Conservation (phyloP, 78 protist genomes). For the Anaeramoeba ignava region DNA sequence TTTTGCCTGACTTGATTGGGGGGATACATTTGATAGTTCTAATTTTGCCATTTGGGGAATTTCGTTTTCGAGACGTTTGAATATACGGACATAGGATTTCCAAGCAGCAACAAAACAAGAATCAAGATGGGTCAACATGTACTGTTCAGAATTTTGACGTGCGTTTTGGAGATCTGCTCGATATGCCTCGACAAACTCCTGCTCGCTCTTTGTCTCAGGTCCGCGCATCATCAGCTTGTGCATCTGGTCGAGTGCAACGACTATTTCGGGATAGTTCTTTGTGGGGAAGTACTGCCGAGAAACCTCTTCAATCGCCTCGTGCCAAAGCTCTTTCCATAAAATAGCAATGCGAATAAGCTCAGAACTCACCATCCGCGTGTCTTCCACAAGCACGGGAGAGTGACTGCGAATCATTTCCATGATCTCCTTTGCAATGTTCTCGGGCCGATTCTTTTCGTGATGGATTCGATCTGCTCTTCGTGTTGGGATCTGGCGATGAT, state of each 20-base stretch:
- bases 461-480: too few relatives aligned
- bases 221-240: not conserved
- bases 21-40: slow-evolving; percentile 79
- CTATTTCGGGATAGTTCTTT: slow-evolving; percentile 60
- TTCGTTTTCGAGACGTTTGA: not conserved
- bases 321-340: slow-evolving; percentile 95
- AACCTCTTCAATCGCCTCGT: slow-evolving; percentile 93
- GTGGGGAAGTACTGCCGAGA: slow-evolving; percentile 73
- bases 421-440: not conserved
- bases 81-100: not conserved
- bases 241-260: slow-evolving; percentile 9
- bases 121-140: not conserved
- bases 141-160: not conserved
- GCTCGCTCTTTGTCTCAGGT: not conserved
- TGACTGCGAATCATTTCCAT: not conserved
- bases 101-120: not conserved
- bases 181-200: not conserved
- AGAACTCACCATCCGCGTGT: slow-evolving; percentile 68
- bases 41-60: slow-evolving; percentile 20
- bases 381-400: slow-evolving; percentile 20
- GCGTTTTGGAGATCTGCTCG: not conserved
- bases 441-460: not conserved
- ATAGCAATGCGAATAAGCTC: slow-evolving; percentile 95
- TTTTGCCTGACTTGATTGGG: slow-evolving; percentile 35
- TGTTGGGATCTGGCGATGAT: too few relatives aligned